Evolutionary conservation across 331 rosid genomes (phyloP).

Genomic region (Acacia concinna): DNA sequence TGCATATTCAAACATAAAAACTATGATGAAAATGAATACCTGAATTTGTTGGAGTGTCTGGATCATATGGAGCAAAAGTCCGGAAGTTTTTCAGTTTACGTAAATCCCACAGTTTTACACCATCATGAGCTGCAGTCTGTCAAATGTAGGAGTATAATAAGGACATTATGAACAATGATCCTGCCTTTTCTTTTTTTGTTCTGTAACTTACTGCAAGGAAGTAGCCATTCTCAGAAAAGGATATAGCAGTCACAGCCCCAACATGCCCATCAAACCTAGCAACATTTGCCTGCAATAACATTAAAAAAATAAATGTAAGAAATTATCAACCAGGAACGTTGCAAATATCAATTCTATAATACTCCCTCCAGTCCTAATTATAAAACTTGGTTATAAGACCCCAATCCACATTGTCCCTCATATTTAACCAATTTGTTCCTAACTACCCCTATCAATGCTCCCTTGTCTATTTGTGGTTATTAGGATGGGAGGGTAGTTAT

Average conservation of each 20-base stretch:
- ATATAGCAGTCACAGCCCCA: constrained; percentile 85
- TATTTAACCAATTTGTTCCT: no score
- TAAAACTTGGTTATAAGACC: no score
- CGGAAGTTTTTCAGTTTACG: constrained; percentile 93
- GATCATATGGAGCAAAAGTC: constrained; percentile 80
- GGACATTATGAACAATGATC: constrained; percentile 11
- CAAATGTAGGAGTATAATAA: constrained; percentile 34
- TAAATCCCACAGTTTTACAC: constrained; percentile 97
- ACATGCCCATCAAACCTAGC: constrained; percentile 93
- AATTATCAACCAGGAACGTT: background rate
- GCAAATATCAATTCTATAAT: constrained; percentile 19
- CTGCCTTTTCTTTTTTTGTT: background rate
- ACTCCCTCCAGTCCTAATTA: no score
- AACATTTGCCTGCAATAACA: constrained; percentile 72
- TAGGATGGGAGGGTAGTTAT: no score
- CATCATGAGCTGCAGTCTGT: constrained; percentile 97
- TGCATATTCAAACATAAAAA: background rate
- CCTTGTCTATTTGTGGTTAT: no score
- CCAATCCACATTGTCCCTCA: no score
- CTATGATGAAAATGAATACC: constrained; percentile 45
- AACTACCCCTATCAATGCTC: no score
- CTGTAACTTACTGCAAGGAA: constrained; percentile 84
- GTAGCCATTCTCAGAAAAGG: constrained; percentile 98
- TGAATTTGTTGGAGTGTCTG: constrained; percentile 82
- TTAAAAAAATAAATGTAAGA: constrained; percentile 10